Evolutionary conservation across 257 asterid species (phyloP).

Genomic region (Petrea volubilis): DNA sequence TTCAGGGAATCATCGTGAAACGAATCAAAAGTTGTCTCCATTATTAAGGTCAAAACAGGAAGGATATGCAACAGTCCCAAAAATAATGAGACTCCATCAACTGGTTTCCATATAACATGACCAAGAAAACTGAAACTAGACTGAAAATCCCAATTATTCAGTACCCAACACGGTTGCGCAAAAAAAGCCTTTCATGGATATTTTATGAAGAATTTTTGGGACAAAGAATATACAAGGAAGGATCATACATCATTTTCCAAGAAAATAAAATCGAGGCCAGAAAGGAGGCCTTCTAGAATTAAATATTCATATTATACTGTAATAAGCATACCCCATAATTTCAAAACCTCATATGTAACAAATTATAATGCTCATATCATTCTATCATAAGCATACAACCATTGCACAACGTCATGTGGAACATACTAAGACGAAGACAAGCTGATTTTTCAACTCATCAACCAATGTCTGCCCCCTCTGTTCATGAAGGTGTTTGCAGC

Average conservation of each 20-base stretch:
- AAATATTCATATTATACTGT: slow-evolving; percentile 11
- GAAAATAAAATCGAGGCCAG: background rate
- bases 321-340: slow-evolving; percentile 6
- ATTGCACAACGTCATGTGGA: too few relatives aligned
- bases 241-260: background rate
- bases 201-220: background rate
- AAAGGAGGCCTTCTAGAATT: background rate
- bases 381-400: background rate
- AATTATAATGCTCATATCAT: background rate
- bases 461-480: background rate
- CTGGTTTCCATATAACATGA: background rate
- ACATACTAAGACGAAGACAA: background rate
- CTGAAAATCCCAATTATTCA: background rate
- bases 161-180: background rate
- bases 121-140: background rate
- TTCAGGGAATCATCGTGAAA: background rate
- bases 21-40: background rate
- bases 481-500: slow-evolving; percentile 4
- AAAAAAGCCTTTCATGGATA: background rate
- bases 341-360: background rate
- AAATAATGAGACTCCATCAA: background rate
- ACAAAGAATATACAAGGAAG: background rate
- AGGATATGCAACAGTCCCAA: background rate
- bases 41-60: background rate
- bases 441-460: slow-evolving; percentile 19